A percentile compares a stretch with the other conserved stretches of the same genome.
phyloP scores from a whole-genome alignment of 2,329 filamentous ascomycete species.

The Didymosphaeria variabile region DNA sequence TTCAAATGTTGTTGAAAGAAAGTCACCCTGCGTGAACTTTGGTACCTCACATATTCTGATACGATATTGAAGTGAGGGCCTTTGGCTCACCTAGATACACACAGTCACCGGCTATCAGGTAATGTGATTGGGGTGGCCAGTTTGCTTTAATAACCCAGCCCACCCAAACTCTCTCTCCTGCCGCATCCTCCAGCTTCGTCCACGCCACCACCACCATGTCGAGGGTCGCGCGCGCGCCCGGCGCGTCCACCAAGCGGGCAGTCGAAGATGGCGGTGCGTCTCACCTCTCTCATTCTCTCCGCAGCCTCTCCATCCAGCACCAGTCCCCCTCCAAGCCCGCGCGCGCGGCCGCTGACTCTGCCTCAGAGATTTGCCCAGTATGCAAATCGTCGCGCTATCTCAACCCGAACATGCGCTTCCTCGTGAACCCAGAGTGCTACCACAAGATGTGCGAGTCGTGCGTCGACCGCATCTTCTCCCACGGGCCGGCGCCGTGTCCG shows the following conservation, averaged over 20 bases:
- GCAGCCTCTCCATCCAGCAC: conserved; percentile 40
- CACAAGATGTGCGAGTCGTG: conserved; percentile 98
- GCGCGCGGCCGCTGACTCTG: conserved; percentile 34
- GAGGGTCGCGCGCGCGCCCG: conserved; percentile 40
- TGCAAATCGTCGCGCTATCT: conserved; percentile 98
- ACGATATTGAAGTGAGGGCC: background rate
- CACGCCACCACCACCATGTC: conserved; percentile 42
- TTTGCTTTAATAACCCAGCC: conserved; percentile 26
- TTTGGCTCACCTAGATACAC: background rate
- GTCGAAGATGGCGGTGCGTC: conserved; percentile 51
- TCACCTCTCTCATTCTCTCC: conserved; percentile 41
- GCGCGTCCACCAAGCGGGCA: conserved; percentile 38
- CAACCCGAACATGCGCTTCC: conserved; percentile 91
- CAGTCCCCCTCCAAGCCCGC: conserved; percentile 20
- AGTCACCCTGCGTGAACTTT: background rate
- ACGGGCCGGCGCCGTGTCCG: conserved; percentile 90
- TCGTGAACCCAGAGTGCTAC: conserved; percentile 98
- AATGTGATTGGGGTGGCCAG: background rate
- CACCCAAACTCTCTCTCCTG: conserved; percentile 1
- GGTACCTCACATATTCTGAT: background rate
- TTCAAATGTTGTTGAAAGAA: background rate
- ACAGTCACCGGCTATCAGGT: background rate
- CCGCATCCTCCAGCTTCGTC: conserved; percentile 7
- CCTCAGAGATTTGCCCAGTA: conserved; percentile 85
- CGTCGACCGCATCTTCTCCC: conserved; percentile 91